Base-by-base conservation (phyloP, 257 asterid species). In the Misopates orontium region DNA sequence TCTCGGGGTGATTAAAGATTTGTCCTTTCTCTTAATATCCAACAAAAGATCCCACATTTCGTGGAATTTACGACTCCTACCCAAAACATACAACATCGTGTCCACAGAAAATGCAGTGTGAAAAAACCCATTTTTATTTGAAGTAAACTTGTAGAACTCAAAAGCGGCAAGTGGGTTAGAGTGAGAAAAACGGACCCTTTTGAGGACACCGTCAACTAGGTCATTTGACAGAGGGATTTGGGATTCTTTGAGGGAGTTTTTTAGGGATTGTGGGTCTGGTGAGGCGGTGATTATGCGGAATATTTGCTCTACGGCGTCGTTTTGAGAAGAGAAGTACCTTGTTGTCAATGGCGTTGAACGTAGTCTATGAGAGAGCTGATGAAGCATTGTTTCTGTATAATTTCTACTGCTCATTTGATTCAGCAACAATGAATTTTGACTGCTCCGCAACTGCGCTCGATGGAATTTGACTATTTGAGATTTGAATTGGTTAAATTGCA, bases 171-270 rank as follows among this genome's bases (percentile, higher is more conserved):
- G 77, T 1, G 98, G 96, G 74, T 84, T 83, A 3, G 97, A 80
- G 68, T 92, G 98, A 60, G 97, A 78, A 68, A 92, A 92, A 7
- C 98, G 83, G 39, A 83, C 95, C 86, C 96, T 80, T 76, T 84
- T 87, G 41, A 89, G 85, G 62, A 87, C 96, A 56, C 57, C 53
- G 41, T 92, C 97, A 11, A 87, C 69, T 68, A 85, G 69, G n/a
- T 84, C 96, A 51, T 76, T 82, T 31, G 97, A 77, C 21, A 89
- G 60, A 22, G 72, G 65, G 75, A 85, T 78, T 70, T 79, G 85
- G 28, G 90, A 74, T 31, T 74, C 60, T 76, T 68, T 79, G 8
- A 92, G 87, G 44, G 90, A 76, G 15, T 62, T 74, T 60, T 57
- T 82, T 17, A 92, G 72, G 56, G 84, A 77, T 40, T 75, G 72